Conservation (phyloP, 2,329 filamentous ascomycete genomes). For the Penicillium brevicompactum region DNA sequence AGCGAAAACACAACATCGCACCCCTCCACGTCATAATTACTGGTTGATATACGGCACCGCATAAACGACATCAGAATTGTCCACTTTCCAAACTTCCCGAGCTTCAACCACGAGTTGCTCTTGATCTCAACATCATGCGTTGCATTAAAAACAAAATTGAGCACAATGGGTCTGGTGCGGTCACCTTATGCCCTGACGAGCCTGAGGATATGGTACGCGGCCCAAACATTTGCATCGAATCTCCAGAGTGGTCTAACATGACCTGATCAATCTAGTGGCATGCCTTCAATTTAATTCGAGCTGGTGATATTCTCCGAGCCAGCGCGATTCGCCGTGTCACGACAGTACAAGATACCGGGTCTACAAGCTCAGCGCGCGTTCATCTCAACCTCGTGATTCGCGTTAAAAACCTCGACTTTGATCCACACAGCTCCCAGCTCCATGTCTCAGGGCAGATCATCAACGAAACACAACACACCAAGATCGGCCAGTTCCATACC, state of each 20-base stretch:
- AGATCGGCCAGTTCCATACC: conserved; percentile 69
- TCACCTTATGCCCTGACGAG: conserved; percentile 70
- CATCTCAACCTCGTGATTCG: conserved; percentile 66
- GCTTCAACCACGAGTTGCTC: background rate
- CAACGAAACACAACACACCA: conserved; percentile 68
- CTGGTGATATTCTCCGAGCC: conserved; percentile 65
- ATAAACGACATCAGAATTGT: background rate
- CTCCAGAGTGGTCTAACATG: conserved; percentile 8
- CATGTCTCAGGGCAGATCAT: conserved; percentile 69
- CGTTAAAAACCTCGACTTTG: conserved; percentile 69
- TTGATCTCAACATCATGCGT: conserved; percentile 54
- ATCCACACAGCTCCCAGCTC: conserved; percentile 66
- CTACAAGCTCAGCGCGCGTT: conserved; percentile 64
- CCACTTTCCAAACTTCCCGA: background rate
- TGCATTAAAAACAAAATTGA: conserved; percentile 69
- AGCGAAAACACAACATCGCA: too few species aligned
- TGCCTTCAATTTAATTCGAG: conserved; percentile 71
- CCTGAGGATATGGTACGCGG: conserved; percentile 70
- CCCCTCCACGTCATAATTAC: background rate
- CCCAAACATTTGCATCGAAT: background rate
- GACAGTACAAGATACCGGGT: conserved; percentile 61
- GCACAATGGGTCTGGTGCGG: conserved; percentile 65
- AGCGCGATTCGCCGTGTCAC: conserved; percentile 67
- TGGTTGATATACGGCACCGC: background rate
- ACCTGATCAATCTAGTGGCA: conserved; percentile 60